Percentiles rank a stretch among this genome's conserved stretches.
phyloP scores from a whole-genome alignment of 2,329 filamentous ascomycete species.

The Fonsecaea nubica region DNA sequence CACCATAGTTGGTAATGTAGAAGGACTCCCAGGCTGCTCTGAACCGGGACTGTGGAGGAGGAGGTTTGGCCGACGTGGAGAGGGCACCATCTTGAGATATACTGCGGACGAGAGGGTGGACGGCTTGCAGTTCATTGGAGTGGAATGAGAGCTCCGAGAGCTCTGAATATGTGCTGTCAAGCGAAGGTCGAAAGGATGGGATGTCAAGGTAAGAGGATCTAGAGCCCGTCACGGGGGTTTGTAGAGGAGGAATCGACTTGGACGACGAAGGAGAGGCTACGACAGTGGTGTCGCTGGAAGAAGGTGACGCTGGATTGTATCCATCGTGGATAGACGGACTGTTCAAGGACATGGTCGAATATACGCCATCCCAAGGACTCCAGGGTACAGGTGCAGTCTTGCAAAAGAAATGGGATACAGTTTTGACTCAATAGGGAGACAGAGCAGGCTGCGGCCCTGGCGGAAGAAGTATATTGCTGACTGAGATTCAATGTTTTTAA shows the following conservation, averaged over 20 bases:
- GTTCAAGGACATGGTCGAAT: conserved; percentile 28
- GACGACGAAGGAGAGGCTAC: conserved; percentile 23
- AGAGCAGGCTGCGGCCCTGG: neutral
- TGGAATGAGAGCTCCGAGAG: conserved; percentile 41
- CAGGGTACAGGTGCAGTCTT: neutral
- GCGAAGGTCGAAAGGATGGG: conserved; percentile 30
- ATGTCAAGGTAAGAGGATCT: conserved; percentile 30
- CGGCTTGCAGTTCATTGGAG: conserved; percentile 33
- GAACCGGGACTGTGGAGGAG: conserved; percentile 38
- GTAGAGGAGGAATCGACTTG: conserved; percentile 12
- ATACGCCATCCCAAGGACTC: conserved; percentile 20
- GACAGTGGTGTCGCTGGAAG: conserved; percentile 15
- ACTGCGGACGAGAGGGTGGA: conserved; percentile 30
- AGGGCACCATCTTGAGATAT: conserved; percentile 27
- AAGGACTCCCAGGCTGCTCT: conserved; percentile 47
- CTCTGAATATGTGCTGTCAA: conserved; percentile 38
- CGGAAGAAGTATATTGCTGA: conserved; percentile 20
- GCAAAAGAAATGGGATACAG: neutral
- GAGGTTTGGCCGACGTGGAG: conserved; percentile 6
- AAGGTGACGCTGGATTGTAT: conserved; percentile 7
- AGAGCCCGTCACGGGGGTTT: neutral
- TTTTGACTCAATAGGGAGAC: neutral
- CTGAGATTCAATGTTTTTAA: neutral
- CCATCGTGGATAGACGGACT: conserved; percentile 5
- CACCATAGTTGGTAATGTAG: conserved; percentile 73